phyloP scores from a whole-genome alignment of 495 filamentous ascomycete genomes.

The Poronia punctata region DNA sequence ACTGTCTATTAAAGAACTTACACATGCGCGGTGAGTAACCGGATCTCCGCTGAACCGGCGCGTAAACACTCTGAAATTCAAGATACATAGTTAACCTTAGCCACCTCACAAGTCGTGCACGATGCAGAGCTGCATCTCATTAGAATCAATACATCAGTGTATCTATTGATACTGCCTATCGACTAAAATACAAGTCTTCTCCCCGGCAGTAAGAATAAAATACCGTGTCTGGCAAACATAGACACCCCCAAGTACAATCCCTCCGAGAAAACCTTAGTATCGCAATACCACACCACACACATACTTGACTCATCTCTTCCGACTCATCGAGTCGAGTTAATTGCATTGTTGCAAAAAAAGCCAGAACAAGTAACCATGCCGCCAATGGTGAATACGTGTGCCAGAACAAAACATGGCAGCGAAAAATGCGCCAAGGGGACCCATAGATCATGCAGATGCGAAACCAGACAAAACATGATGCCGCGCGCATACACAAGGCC shows the following conservation, averaged over 20 bases:
- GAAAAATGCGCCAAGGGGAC: conserved; percentile 14
- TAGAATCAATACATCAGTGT: conserved; percentile 9
- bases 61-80: too few relatives aligned
- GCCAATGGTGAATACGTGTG: conserved; percentile 12
- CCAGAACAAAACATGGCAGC: conserved; percentile 11
- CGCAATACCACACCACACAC: conserved; percentile 17
- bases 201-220: conserved; percentile 15
- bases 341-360: conserved; percentile 14
- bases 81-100: too few relatives aligned
- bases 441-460: conserved; percentile 12
- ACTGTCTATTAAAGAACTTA: too few relatives aligned
- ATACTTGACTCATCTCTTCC: conserved; percentile 18
- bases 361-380: conserved; percentile 14
- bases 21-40: too few relatives aligned
- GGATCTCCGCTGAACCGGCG: too few relatives aligned
- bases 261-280: conserved; percentile 14
- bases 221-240: conserved; percentile 20
- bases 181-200: conserved; percentile 16
- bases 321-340: conserved; percentile 14
- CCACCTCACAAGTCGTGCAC: too few relatives aligned
- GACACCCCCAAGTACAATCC: conserved; percentile 16
- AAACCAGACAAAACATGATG: conserved; percentile 15
- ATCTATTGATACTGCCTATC: conserved; percentile 21
- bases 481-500: conserved; percentile 11
- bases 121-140: too few relatives aligned